These are phyloP conservation scores for Vicia sativa DNA, from an alignment of 306 rosid species.

Conservation along the genomic window DNA sequence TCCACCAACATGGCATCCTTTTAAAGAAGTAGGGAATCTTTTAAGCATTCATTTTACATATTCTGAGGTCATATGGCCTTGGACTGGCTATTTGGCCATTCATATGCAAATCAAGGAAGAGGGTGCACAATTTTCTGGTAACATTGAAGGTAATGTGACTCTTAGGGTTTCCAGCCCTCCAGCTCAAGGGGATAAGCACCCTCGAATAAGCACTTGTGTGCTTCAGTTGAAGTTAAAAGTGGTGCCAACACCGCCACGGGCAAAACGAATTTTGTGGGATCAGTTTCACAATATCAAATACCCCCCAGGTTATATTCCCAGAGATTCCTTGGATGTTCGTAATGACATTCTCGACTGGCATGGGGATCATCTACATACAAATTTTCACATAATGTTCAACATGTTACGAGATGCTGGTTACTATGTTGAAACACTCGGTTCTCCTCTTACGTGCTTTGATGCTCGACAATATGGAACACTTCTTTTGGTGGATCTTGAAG, in stretches of 20 bases:
- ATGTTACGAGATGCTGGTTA: conserved; percentile 92
- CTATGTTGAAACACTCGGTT: conserved; percentile 87
- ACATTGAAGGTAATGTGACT: conserved; percentile 88
- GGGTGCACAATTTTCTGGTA: conserved; percentile 87
- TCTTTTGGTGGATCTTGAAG: conserved; percentile 94
- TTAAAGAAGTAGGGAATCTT: conserved; percentile 88
- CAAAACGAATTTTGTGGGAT: conserved; percentile 92
- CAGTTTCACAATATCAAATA: conserved; percentile 95
- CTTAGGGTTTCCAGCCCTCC: conserved; percentile 84
- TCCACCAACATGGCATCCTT: conserved; percentile 91
- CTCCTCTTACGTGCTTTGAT: conserved; percentile 94
- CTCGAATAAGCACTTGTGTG: conserved; percentile 68
- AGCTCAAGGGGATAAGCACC: conserved; percentile 64
- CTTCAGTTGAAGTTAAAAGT: conserved; percentile 88
- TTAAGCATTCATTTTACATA: conserved; percentile 86
- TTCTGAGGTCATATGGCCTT: conserved; percentile 91
- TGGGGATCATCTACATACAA: conserved; percentile 96
- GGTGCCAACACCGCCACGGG: conserved; percentile 82
- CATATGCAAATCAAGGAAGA: conserved; percentile 97
- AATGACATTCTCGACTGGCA: conserved; percentile 99
- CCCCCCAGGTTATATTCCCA: conserved; percentile 97
- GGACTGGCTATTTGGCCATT: conserved; percentile 96
- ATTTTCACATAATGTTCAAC: conserved; percentile 95
- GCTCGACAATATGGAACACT: conserved; percentile 93
- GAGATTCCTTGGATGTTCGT: conserved; percentile 97